A percentile compares a stretch with the other conserved stretches of the same genome.
These are phyloP conservation scores for Aureobasidium sp. DNA, from an alignment of 2,329 filamentous ascomycete species.

Conservation along the genomic window DNA sequence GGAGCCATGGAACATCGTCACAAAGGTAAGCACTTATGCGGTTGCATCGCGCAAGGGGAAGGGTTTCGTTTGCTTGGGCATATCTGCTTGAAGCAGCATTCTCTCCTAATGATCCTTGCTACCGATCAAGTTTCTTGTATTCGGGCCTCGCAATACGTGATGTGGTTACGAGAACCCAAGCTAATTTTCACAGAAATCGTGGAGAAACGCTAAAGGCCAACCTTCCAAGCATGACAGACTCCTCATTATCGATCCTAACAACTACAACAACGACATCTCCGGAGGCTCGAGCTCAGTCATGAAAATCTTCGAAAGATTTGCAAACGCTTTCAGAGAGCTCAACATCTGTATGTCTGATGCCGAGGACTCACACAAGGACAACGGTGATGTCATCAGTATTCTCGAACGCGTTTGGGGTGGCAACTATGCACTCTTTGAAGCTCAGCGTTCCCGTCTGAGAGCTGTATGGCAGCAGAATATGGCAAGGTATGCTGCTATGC, in stretches of 20 bases:
- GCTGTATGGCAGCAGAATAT: conserved; percentile 15
- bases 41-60: neutral
- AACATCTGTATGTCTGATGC: conserved; percentile 32
- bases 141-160: neutral
- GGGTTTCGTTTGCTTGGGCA: neutral
- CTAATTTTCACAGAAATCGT: conserved; percentile 14
- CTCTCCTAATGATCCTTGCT: neutral
- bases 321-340: conserved; percentile 51
- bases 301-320: conserved; percentile 62
- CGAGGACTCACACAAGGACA: conserved; percentile 20
- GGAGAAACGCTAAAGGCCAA: conserved; percentile 16
- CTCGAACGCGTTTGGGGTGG: conserved; percentile 65
- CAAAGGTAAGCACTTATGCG: conserved; percentile 54
- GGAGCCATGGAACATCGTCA: conserved; percentile 62
- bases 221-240: conserved; percentile 56
- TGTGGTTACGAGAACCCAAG: conserved; percentile 16
- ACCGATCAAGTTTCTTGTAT: neutral
- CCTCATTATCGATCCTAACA: conserved; percentile 88
- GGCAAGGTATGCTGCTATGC: conserved; percentile 12
- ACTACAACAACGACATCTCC: conserved; percentile 75
- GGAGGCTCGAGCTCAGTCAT: conserved; percentile 68
- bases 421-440: conserved; percentile 66
- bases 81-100: neutral
- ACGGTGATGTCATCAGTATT: conserved; percentile 44
- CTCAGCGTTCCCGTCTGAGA: conserved; percentile 57